Evolutionary conservation across 768 basidiomycete species (phyloP).

Genomic region (Macrolepiota albuminosa): DNA sequence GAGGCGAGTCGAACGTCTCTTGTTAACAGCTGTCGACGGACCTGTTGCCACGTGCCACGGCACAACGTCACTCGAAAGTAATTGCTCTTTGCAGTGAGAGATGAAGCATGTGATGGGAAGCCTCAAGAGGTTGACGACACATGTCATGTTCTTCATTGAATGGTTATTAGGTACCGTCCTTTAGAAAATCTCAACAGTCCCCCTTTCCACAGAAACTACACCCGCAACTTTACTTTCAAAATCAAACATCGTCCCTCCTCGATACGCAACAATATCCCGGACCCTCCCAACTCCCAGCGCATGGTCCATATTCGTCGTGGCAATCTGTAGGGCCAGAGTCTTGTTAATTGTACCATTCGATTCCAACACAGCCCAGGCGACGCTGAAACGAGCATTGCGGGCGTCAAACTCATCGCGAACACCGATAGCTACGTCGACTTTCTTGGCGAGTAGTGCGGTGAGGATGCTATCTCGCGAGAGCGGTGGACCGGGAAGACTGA

Average conservation of each 20-base stretch:
- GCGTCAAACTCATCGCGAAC: constrained; percentile 56
- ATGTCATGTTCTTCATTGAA: too few relatives aligned
- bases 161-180: background rate
- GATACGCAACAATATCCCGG: constrained; percentile 36
- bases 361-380: constrained; percentile 37
- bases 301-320: constrained; percentile 11
- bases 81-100: too few relatives aligned
- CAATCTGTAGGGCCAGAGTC: constrained; percentile 26
- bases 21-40: too few relatives aligned
- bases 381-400: constrained; percentile 66
- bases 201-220: constrained; percentile 28
- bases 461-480: constrained; percentile 51
- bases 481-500: constrained; percentile 67
- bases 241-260: constrained; percentile 34
- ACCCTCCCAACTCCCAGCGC: constrained; percentile 34
- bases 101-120: too few relatives aligned
- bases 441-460: constrained; percentile 47
- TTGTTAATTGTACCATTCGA: constrained; percentile 35
- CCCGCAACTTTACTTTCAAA: constrained; percentile 42
- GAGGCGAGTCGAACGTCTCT: too few relatives aligned
- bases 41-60: too few relatives aligned
- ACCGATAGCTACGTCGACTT: constrained; percentile 63
- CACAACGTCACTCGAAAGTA: too few relatives aligned
- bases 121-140: too few relatives aligned
- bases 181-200: constrained; percentile 12